Percentiles rank a stretch among this genome's conserved stretches.
phyloP scores from a whole-genome alignment of 1,284 basidiomycete species.

The Sanghuangporus baumii region DNA sequence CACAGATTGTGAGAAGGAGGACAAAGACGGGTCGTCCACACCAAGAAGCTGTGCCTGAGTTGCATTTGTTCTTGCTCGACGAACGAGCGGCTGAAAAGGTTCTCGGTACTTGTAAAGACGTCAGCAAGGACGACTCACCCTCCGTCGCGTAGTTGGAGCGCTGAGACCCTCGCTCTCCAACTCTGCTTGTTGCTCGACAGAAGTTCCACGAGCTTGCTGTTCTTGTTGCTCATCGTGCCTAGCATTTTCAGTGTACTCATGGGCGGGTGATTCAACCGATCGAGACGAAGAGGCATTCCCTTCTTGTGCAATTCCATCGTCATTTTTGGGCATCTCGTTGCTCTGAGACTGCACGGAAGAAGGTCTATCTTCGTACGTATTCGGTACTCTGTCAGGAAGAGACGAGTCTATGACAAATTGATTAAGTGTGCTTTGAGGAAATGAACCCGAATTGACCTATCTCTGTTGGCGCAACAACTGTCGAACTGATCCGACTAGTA shows the following conservation, averaged over 20 bases:
- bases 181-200: background rate
- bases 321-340: conserved; percentile 12
- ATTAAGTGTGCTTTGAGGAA: background rate
- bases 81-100: conserved; percentile 22
- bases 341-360: conserved; percentile 22
- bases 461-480: background rate
- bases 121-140: background rate
- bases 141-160: background rate
- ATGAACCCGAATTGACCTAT: background rate
- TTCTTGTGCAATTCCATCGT: background rate
- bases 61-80: conserved; percentile 21
- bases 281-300: background rate
- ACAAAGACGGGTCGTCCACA: conserved; percentile 23
- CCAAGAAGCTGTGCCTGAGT: conserved; percentile 20
- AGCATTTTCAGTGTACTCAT: background rate
- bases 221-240: background rate
- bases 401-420: conserved; percentile 14
- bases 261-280: background rate
- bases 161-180: conserved; percentile 4
- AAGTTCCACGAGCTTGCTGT: background rate
- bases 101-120: background rate
- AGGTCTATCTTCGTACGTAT: conserved; percentile 30
- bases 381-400: conserved; percentile 29
- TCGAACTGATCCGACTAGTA: conserved; percentile 25
- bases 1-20: conserved; percentile 13